Base-by-base conservation (phyloP, 2,329 filamentous ascomycete species). In the Anisogramma anomala region DNA sequence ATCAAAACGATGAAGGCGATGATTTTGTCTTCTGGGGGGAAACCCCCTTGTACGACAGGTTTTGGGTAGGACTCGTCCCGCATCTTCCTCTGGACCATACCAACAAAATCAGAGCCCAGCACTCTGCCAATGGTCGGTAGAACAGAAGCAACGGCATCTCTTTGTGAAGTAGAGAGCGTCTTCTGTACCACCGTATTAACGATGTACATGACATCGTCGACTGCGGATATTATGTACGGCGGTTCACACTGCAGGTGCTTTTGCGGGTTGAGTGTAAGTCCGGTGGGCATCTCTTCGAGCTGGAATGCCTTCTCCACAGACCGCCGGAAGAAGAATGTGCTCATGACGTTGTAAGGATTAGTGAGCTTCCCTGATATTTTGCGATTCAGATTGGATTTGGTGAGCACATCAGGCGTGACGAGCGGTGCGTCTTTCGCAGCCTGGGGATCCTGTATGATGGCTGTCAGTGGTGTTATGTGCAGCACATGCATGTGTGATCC, bases 131-230 rank as follows among this genome's bases (percentile, higher is more conserved):
- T 69, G 0, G 79, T 82, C 2, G 87, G 82, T 19, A 95, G 65
- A 6, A 94, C 83, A 42, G 76, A 84, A 31, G 77, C 76, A 17
- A 94, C 74, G 3, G 94, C 79, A 14, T 80, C 72, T 50, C 79
- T 71, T 57, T 95, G 88, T 2, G 84, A 85, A 0, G 93, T 96
- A 0, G 84, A 82, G 17, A 96, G 68, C 0, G 86, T 84, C 49
- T 89, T 81, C 49, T 93, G 82, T 6, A 96, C 70, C 25, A 96
- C 83, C 37, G 89, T 82, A 57, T 93, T 94, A 57, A 94, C 84
- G 52, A 98, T 95, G 62, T 96, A 98, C 89, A 98, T 96, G 55
- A 96, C 87, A 63, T 95, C 91, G 65, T 98, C 91, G 7, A 98
- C 88, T 0, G 89, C 88, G 2, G 88, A 87, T 32, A 91, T 89